Evolutionary conservation across 768 basidiomycete species (phyloP), one percentile per base, ranked within the genome.

Genomic region (Pleurotus salmoneostramineus): DNA sequence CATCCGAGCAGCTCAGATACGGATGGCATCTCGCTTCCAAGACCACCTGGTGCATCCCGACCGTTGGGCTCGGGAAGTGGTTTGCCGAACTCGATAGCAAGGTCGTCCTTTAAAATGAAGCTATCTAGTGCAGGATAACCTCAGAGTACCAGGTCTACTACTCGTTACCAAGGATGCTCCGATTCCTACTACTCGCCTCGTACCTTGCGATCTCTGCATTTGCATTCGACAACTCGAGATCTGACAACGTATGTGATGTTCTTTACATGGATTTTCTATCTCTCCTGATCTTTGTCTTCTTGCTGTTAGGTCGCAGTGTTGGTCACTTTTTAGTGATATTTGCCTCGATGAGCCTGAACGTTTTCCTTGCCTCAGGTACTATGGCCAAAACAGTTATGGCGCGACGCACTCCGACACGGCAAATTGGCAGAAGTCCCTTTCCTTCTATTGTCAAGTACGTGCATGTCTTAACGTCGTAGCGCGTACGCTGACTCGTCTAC

Each of bases 301-400:
- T 47, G 3, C 15, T 17, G 33, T 5, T 47, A 58, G 59, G 33
- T 55, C 21, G 56, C 49, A 8, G 55, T 49, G 54, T 50, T 50
- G 44, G 12, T 43, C 12, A 8, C 34, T 31, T 31, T 31, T 2
- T 40, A 8, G n/a, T 43, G 21, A 15, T 10, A 27, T 46, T 55
- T 37, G 15, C 31, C n/a, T 36, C 31, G 40, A 21, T n/a, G 34
- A 33, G 3, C 17, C 32, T 15, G 14, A 49, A 17, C 32, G 8
- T 17, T 52, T 32, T 3, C 17, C 5, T 14, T 31, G 12, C 40
- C 10, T 17, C 57, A 78, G 77, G 3, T 83, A 83, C 62, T 83
- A 74, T 71, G 82, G 84, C 14, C 84, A 85, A 63, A 82, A 86
- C 64, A 83, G 82, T 7, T 82, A 80, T 56, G 84, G 84, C 34